These are phyloP conservation scores for Cryoendolithus antarcticus DNA, from an alignment of 2,329 filamentous ascomycete species.

Conservation along the genomic window DNA sequence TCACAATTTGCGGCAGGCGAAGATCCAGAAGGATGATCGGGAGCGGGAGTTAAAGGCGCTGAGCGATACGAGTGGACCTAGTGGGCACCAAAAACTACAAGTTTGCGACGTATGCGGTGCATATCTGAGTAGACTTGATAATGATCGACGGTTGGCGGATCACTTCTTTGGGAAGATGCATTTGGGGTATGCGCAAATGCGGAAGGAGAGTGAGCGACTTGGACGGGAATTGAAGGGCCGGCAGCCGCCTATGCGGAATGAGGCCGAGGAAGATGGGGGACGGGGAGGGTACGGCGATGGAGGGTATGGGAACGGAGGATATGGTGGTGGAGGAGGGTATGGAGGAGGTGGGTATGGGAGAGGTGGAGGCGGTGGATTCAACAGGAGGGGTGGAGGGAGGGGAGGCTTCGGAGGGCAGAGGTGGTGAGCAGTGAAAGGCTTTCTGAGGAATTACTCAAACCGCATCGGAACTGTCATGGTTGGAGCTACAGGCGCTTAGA, in stretches of 20 bases:
- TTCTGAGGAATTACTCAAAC: no score
- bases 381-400: neutral
- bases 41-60: conserved; percentile 84
- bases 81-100: conserved; percentile 92
- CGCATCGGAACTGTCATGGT: no score
- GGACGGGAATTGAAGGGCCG: conserved; percentile 74
- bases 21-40: conserved; percentile 67
- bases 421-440: neutral
- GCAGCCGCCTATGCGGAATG: conserved; percentile 46
- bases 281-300: conserved; percentile 34
- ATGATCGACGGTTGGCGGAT: conserved; percentile 84
- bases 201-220: conserved; percentile 80
- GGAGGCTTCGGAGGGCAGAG: conserved; percentile 1
- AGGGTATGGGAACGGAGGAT: conserved; percentile 18
- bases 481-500: no score
- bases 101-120: conserved; percentile 98
- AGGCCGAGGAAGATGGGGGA: conserved; percentile 24
- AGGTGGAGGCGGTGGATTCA: conserved; percentile 7
- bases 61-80: conserved; percentile 82
- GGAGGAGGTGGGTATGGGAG: conserved; percentile 26
- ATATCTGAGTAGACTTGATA: conserved; percentile 83
- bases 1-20: conserved; percentile 69
- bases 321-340: conserved; percentile 29
- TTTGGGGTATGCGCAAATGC: conserved; percentile 93
- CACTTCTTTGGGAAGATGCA: conserved; percentile 99